Percentiles rank a stretch among this genome's conserved stretches.
phyloP scores from a whole-genome alignment of 148 eudicot species.

The Chenopodium quinoa region DNA sequence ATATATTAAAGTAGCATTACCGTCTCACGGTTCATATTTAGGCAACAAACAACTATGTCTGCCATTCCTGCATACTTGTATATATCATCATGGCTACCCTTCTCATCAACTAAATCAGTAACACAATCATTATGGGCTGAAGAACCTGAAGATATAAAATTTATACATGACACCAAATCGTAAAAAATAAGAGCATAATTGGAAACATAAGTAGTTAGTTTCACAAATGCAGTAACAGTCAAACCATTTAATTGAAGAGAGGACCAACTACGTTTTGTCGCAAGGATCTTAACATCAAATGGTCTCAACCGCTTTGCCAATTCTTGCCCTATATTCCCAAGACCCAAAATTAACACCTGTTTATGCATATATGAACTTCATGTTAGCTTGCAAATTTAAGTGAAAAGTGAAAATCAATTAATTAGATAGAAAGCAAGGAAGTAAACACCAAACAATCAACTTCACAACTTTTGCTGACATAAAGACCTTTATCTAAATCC shows the following conservation, averaged over 20 bases:
- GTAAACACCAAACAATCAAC: not conserved
- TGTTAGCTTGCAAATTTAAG: not conserved
- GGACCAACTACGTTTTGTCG: constrained; percentile 90
- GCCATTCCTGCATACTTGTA: constrained; percentile 75
- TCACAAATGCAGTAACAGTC: constrained; percentile 8
- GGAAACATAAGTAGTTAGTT: not conserved
- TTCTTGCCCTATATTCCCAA: constrained; percentile 76
- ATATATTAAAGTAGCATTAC: constrained; percentile 32
- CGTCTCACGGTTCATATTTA: constrained; percentile 73
- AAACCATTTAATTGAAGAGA: constrained; percentile 40
- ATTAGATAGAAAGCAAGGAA: not conserved
- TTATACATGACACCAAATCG: not conserved
- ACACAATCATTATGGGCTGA: constrained; percentile 24
- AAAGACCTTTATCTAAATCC: not conserved
- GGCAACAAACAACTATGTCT: constrained; percentile 86
- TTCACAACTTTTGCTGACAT: not conserved
- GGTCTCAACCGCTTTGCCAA: constrained; percentile 91
- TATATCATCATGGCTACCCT: constrained; percentile 72
- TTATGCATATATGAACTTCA: constrained; percentile 9
- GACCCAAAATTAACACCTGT: constrained; percentile 90
- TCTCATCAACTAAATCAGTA: constrained; percentile 73
- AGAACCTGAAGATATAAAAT: constrained; percentile 26
- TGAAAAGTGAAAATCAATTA: not conserved
- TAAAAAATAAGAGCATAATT: not conserved
- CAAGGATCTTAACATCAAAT: constrained; percentile 81